These are phyloP conservation scores for Tetracladium marchalianum DNA, from an alignment of 495 filamentous ascomycete species.

Conservation along the genomic window DNA sequence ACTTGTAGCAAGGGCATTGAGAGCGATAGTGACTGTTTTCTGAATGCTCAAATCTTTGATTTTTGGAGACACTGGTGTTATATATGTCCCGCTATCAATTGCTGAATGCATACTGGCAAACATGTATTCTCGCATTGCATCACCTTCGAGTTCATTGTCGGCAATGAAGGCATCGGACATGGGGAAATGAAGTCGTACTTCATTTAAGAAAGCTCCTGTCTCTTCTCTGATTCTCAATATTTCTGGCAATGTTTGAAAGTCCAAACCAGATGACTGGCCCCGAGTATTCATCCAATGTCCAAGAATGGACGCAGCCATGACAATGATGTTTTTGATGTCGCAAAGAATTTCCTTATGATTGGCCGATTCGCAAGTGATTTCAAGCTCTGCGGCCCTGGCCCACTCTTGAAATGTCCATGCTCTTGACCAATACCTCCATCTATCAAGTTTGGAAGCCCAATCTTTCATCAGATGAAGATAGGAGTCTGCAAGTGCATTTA, in stretches of 20 bases:
- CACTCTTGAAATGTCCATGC: conserved; percentile 2
- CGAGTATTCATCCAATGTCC: neutral
- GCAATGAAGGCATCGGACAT: neutral
- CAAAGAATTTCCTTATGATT: neutral
- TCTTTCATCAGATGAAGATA: neutral
- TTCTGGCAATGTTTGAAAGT: too few species aligned
- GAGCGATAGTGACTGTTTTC: neutral
- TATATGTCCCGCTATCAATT: neutral
- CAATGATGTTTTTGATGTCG: neutral
- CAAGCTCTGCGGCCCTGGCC: neutral
- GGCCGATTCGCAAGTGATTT: neutral
- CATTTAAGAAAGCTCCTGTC: neutral
- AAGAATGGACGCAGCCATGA: neutral
- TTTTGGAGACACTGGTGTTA: neutral
- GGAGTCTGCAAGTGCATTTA: too few species aligned
- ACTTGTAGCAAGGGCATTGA: neutral
- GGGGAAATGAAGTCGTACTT: neutral
- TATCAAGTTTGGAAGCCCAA: neutral
- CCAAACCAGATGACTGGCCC: too few species aligned
- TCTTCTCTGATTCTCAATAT: neutral
- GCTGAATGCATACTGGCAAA: neutral
- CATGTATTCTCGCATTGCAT: neutral
- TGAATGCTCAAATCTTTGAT: neutral
- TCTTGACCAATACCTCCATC: neutral
- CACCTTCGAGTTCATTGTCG: neutral